These are phyloP conservation scores for Boletus sp. DNA, from an alignment of 768 basidiomycete genomes.

Conservation along the genomic window DNA sequence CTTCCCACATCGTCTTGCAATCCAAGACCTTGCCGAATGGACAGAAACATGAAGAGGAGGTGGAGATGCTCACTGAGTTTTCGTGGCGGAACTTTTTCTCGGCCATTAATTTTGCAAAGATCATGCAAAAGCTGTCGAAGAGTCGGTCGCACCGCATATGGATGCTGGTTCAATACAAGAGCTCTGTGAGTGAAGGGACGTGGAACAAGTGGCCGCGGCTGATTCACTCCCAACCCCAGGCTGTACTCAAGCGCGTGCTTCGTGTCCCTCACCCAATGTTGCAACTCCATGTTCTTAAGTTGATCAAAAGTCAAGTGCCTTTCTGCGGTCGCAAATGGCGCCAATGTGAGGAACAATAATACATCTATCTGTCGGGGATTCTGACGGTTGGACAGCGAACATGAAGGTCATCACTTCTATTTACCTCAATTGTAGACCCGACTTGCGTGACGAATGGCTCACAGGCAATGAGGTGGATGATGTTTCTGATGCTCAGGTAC, in stretches of 20 bases:
- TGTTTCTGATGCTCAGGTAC: conserved; percentile 84
- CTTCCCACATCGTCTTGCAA: conserved; percentile 57
- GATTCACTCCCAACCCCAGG: conserved; percentile 46
- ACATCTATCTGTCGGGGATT: background rate
- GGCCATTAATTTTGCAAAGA: conserved; percentile 94
- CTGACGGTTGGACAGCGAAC: conserved; percentile 60
- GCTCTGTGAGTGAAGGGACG: conserved; percentile 62
- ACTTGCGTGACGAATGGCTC: conserved; percentile 96
- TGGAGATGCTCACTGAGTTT: conserved; percentile 90
- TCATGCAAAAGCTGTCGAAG: conserved; percentile 97
- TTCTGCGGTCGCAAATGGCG: conserved; percentile 98
- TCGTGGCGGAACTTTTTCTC: conserved; percentile 99
- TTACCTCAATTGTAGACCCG: conserved; percentile 95
- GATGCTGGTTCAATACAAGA: conserved; percentile 97
- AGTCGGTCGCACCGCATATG: conserved; percentile 90
- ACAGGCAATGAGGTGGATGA: conserved; percentile 91
- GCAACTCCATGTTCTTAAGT: conserved; percentile 90
- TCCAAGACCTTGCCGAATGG: conserved; percentile 65
- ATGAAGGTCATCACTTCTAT: conserved; percentile 99
- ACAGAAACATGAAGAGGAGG: conserved; percentile 75
- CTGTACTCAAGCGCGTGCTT: conserved; percentile 91
- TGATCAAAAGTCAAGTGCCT: conserved; percentile 98
- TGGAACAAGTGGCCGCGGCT: background rate
- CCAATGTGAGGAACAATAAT: conserved; percentile 60
- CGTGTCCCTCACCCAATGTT: conserved; percentile 92